A percentile compares a stretch with the other conserved stretches of the same genome.
Evolutionary conservation across 2,329 filamentous ascomycete species (phyloP).

Genomic region (Colletotrichum sp.): DNA sequence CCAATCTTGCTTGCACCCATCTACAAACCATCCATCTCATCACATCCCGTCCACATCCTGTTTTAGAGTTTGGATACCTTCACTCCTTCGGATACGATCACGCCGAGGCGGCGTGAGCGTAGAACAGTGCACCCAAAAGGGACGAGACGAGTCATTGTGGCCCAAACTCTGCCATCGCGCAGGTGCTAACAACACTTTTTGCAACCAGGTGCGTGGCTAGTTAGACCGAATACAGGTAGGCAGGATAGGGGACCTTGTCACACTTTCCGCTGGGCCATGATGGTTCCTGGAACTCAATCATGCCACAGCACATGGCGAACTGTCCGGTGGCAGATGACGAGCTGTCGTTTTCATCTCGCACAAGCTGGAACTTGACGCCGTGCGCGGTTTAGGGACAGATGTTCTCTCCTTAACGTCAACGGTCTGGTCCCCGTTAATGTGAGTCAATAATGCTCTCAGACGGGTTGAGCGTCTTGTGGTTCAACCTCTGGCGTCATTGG

Average conservation of each 20-base stretch:
- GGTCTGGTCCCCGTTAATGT: background rate
- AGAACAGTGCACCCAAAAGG: background rate
- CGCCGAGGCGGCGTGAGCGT: slow-evolving; percentile 18
- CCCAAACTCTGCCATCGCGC: background rate
- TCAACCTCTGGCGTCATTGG: background rate
- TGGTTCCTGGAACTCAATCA: slow-evolving; percentile 11
- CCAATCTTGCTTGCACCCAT: background rate
- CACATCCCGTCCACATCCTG: background rate
- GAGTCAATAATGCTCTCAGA: slow-evolving; percentile 2
- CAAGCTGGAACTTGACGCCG: background rate
- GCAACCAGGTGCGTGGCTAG: background rate
- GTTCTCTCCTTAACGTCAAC: background rate
- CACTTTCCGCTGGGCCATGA: background rate
- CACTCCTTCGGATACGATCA: slow-evolving; percentile 18
- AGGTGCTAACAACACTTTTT: background rate
- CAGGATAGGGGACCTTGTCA: slow-evolving; percentile 1
- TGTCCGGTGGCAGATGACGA: slow-evolving; percentile 8
- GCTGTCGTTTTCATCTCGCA: slow-evolving; percentile 6
- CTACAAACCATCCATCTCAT: background rate
- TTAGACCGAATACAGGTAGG: background rate
- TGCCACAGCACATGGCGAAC: background rate
- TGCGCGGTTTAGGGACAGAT: background rate
- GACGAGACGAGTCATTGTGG: slow-evolving; percentile 15
- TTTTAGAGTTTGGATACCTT: slow-evolving; percentile 11
- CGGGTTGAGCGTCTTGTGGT: background rate